A percentile compares a stretch with the other conserved stretches of the same genome.
These are phyloP conservation scores for Mycena kentingensis DNA, from an alignment of 768 basidiomycete genomes.

Conservation along the genomic window DNA sequence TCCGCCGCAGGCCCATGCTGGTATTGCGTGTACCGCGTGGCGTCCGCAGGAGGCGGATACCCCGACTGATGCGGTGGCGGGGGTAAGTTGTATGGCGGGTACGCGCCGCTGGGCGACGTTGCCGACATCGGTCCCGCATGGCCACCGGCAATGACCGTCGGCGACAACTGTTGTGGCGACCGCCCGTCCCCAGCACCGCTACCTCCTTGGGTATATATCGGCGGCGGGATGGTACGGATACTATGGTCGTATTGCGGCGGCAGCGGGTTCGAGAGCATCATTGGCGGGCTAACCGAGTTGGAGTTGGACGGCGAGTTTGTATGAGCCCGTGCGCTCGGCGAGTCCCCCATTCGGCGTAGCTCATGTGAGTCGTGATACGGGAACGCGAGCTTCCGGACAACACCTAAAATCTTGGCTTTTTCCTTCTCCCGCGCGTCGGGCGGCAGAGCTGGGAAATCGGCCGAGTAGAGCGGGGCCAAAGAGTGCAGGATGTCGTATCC, in stretches of 20 bases:
- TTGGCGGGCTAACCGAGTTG: conserved; percentile 59
- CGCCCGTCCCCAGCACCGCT: conserved; percentile 22
- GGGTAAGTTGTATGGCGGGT: conserved; percentile 23
- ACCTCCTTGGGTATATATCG: conserved; percentile 21
- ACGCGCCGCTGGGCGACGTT: conserved; percentile 28
- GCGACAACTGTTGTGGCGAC: conserved; percentile 30
- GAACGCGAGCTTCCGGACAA: conserved; percentile 76
- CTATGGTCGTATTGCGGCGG: conserved; percentile 40
- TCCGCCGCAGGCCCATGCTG: conserved; percentile 55
- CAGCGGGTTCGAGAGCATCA: conserved; percentile 38
- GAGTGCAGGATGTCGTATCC: conserved; percentile 70
- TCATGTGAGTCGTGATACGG: conserved; percentile 75
- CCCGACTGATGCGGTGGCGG: conserved; percentile 34
- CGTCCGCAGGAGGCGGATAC: conserved; percentile 44
- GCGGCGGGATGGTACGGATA: conserved; percentile 29
- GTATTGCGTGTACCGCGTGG: conserved; percentile 44
- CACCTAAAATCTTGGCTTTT: conserved; percentile 60
- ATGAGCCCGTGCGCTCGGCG: conserved; percentile 48
- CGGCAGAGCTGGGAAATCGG: conserved; percentile 55
- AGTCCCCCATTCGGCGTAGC: conserved; percentile 50
- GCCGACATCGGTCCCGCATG: conserved; percentile 28
- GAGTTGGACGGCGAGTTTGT: conserved; percentile 60
- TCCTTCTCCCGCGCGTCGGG: conserved; percentile 58
- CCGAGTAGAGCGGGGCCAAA: conserved; percentile 71
- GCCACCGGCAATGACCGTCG: conserved; percentile 20